These are phyloP conservation scores for Phytophthora tubulina DNA, from an alignment of 352 stramenopile genomes.

Conservation along the genomic window DNA sequence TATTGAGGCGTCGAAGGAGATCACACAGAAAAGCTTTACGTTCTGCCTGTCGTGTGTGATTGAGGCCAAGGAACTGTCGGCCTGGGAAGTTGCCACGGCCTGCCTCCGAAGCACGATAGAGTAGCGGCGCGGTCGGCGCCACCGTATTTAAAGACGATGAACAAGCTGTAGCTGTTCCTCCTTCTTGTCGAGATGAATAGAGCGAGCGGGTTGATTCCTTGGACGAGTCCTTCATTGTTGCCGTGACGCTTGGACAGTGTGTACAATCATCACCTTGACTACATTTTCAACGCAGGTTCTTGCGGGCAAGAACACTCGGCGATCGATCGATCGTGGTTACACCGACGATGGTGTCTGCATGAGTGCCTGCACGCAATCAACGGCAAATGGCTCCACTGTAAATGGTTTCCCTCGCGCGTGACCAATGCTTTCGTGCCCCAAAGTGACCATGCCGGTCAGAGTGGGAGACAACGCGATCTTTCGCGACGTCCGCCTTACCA, in stretches of 20 bases:
- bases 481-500: constrained; percentile 40
- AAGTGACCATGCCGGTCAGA: constrained; percentile 10
- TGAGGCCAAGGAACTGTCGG: constrained; percentile 50
- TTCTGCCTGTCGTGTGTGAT: constrained; percentile 70
- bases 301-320: constrained; percentile 14
- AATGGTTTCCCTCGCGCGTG: background rate
- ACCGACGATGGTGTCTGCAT: background rate
- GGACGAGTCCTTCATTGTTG: constrained; percentile 10
- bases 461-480: constrained; percentile 31
- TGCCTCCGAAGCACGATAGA: constrained; percentile 31
- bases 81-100: constrained; percentile 55
- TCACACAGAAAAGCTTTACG: constrained; percentile 61
- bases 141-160: constrained; percentile 7
- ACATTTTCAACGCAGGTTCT: constrained; percentile 16
- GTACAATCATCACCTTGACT: constrained; percentile 4
- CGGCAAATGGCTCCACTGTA: background rate
- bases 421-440: constrained; percentile 28
- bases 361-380: background rate
- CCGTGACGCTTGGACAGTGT: background rate
- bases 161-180: background rate
- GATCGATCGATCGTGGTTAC: constrained; percentile 1
- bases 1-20: constrained; percentile 42
- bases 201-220: constrained; percentile 9
- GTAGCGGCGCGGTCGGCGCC: constrained; percentile 2
- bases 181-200: constrained; percentile 13